Conservation (phyloP, 1,139 yeast species). For the Taphrina wiesneri region DNA sequence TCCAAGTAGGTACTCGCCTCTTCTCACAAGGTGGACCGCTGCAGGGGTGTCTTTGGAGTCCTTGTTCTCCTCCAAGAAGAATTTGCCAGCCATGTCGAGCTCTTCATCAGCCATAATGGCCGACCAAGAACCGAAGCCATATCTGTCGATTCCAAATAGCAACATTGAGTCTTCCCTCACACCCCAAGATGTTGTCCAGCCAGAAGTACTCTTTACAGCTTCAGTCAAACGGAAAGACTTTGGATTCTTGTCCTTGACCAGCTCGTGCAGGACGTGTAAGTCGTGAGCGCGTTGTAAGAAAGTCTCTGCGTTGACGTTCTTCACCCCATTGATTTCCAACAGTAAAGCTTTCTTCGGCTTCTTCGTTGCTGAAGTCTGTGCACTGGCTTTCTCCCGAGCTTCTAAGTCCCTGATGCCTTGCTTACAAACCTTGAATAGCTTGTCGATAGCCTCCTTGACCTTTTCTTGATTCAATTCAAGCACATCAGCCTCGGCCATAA, state of each 20-base stretch:
- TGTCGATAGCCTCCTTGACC: conserved; percentile 73
- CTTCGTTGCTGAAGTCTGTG: conserved; percentile 53
- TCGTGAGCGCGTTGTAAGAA: conserved; percentile 80
- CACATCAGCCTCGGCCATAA: conserved; percentile 86
- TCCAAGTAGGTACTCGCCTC: conserved; percentile 80
- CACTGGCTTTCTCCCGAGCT: conserved; percentile 59
- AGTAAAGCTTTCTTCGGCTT: conserved; percentile 84
- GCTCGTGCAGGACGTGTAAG: conserved; percentile 61
- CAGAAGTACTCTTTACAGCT: conserved; percentile 76
- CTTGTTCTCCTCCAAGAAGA: conserved; percentile 59
- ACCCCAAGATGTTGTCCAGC: conserved; percentile 90
- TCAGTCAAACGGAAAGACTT: conserved; percentile 59
- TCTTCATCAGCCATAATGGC: conserved; percentile 95
- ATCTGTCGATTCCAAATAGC: conserved; percentile 80
- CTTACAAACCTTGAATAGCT: conserved; percentile 63
- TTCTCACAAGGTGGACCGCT: conserved; percentile 87
- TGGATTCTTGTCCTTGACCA: conserved; percentile 61
- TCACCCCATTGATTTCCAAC: conserved; percentile 86
- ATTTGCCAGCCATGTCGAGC: conserved; percentile 78
- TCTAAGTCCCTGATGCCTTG: conserved; percentile 69
- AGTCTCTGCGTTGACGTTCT: conserved; percentile 87
- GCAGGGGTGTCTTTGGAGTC: conserved; percentile 70
- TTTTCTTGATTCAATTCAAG: conserved; percentile 84
- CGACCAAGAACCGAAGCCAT: conserved; percentile 95
- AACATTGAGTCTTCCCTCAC: conserved; percentile 81